Evolutionary conservation across 148 eudicot genomes (phyloP).

Genomic region (Gaultheria prostrata): DNA sequence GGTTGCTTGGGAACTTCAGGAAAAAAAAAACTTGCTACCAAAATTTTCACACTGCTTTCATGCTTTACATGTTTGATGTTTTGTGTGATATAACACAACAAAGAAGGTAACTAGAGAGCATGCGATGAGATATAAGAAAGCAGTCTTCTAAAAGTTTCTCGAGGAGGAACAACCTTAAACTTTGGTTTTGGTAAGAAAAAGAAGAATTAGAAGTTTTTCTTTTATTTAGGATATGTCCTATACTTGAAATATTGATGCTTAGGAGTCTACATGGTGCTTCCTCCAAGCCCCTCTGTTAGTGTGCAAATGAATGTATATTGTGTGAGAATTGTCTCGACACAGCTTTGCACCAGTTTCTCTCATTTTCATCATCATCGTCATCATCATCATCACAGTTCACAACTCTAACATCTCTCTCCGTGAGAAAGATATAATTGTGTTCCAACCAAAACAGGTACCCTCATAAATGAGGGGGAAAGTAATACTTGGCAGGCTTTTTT

Average conservation of each 20-base stretch:
- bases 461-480: not conserved
- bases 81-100: not conserved
- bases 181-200: not conserved
- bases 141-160: not conserved
- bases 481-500: not conserved
- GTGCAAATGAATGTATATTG: slow-evolving; percentile 1
- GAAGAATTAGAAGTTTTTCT: no score
- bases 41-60: not conserved
- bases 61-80: not conserved
- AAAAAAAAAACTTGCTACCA: not conserved
- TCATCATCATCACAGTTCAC: not conserved
- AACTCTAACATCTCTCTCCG: not conserved
- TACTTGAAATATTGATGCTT: not conserved
- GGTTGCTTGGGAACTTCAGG: not conserved
- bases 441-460: not conserved
- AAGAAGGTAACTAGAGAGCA: not conserved
- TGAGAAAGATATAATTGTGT: not conserved
- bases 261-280: not conserved
- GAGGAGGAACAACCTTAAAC: not conserved
- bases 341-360: not conserved
- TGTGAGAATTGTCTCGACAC: not conserved
- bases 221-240: not conserved
- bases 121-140: not conserved
- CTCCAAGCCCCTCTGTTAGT: not conserved
- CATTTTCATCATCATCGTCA: not conserved